Evolutionary conservation across 805 yeast species (phyloP).

Genomic region (Starmerella etchellsii): DNA sequence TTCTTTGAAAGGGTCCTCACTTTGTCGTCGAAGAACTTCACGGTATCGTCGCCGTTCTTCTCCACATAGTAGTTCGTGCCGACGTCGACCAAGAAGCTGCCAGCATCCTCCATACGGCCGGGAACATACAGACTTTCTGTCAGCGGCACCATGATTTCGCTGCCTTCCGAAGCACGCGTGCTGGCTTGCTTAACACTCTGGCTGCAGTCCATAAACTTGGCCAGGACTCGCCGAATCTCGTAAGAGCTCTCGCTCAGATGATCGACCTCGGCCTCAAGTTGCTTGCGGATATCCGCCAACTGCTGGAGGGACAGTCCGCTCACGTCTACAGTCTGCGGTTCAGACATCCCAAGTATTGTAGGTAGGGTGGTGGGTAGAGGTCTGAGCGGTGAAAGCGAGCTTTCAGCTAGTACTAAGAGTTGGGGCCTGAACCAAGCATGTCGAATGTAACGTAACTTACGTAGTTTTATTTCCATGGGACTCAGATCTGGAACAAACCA

Average conservation of each 20-base stretch:
- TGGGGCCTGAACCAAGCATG: too few species aligned
- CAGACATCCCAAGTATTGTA: too few species aligned
- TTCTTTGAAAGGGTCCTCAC: slow-evolving; percentile 61
- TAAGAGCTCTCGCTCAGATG: slow-evolving; percentile 74
- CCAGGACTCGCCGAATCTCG: slow-evolving; percentile 71
- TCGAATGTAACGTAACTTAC: too few species aligned
- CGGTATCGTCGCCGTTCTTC: slow-evolving; percentile 55
- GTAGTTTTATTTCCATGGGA: too few species aligned
- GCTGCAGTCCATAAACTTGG: slow-evolving; percentile 70
- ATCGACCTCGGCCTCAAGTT: slow-evolving; percentile 71
- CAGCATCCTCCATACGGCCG: slow-evolving; percentile 53
- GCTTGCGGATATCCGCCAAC: slow-evolving; percentile 66
- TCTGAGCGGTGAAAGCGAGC: neutral
- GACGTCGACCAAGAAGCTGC: slow-evolving; percentile 74
- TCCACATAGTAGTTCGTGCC: slow-evolving; percentile 95
- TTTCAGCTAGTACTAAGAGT: too few species aligned
- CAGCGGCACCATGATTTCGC: slow-evolving; percentile 66
- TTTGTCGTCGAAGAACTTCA: slow-evolving; percentile 58
- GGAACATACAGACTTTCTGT: slow-evolving; percentile 84
- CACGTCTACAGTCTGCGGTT: slow-evolving; percentile 11
- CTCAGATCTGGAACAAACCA: too few species aligned
- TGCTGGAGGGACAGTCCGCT: slow-evolving; percentile 60
- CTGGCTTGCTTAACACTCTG: slow-evolving; percentile 49
- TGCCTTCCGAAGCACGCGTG: slow-evolving; percentile 31
- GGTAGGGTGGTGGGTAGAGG: too few species aligned